These are phyloP conservation scores for Trichoderma sp. DNA, from an alignment of 2,329 filamentous ascomycete species.

Conservation along the genomic window DNA sequence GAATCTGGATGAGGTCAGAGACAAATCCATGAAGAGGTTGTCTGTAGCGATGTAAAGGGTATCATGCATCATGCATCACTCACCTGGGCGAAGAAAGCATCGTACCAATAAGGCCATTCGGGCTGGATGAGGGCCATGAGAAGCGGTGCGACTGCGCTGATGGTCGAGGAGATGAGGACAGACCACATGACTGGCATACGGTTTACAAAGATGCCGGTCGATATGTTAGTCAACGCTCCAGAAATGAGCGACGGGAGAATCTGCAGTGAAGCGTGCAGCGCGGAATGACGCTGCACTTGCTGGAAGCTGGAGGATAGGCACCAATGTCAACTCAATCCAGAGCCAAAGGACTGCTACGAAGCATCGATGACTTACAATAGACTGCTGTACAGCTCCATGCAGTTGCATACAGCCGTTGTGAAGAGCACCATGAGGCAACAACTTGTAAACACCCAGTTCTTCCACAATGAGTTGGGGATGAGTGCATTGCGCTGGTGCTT, in stretches of 20 bases:
- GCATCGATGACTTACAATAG: slow-evolving; percentile 47
- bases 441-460: slow-evolving; percentile 56
- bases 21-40: background rate
- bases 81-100: slow-evolving; percentile 47
- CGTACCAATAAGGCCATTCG: slow-evolving; percentile 54
- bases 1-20: slow-evolving; percentile 31
- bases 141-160: slow-evolving; percentile 51
- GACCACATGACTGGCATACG: slow-evolving; percentile 46
- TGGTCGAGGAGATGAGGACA: slow-evolving; percentile 43
- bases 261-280: slow-evolving; percentile 49
- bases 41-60: background rate
- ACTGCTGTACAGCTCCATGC: slow-evolving; percentile 51
- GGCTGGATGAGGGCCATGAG: slow-evolving; percentile 58
- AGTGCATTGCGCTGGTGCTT: slow-evolving; percentile 52
- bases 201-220: slow-evolving; percentile 51
- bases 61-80: background rate
- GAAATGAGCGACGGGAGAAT: slow-evolving; percentile 51
- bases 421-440: slow-evolving; percentile 56
- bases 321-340: background rate
- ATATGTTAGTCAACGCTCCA: slow-evolving; percentile 48
- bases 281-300: slow-evolving; percentile 50
- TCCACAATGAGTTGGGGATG: slow-evolving; percentile 65
- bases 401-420: slow-evolving; percentile 49
- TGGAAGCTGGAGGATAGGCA: slow-evolving; percentile 48
- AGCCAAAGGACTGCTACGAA: background rate